Conservation (phyloP, 306 rosid genomes). For the Cucumis melo region DNA sequence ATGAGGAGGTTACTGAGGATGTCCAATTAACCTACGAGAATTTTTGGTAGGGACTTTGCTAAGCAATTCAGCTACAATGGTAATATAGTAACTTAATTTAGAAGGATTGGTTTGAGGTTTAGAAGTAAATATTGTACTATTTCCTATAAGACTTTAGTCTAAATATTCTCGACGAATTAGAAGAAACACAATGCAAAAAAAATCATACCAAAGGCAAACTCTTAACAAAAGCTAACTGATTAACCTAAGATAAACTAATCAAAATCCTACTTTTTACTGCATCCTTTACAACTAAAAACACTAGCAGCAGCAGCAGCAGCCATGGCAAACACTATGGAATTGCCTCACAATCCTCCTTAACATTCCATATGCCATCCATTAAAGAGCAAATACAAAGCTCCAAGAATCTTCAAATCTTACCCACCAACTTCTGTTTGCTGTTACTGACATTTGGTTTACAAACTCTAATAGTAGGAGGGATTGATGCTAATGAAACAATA, state of each 20-base stretch:
- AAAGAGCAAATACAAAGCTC: background rate
- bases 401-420: background rate
- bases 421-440: background rate
- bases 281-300: background rate
- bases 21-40: too few species aligned
- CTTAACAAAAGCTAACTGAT: background rate
- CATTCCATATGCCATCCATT: background rate
- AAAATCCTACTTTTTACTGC: background rate
- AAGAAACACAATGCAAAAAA: background rate
- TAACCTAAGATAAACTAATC: background rate
- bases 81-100: too few species aligned
- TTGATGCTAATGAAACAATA: background rate
- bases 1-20: too few species aligned
- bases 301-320: background rate
- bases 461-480: background rate
- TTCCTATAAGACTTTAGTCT: background rate
- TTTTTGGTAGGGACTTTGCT: too few species aligned
- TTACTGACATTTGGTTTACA: slow-evolving; percentile 2
- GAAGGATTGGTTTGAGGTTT: too few species aligned
- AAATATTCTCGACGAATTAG: background rate
- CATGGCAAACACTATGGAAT: background rate
- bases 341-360: background rate
- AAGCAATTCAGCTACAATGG: too few species aligned
- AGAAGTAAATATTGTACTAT: background rate
- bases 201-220: background rate